phyloP scores from a whole-genome alignment of 148 eudicot species.

The Chenopodium album region DNA sequence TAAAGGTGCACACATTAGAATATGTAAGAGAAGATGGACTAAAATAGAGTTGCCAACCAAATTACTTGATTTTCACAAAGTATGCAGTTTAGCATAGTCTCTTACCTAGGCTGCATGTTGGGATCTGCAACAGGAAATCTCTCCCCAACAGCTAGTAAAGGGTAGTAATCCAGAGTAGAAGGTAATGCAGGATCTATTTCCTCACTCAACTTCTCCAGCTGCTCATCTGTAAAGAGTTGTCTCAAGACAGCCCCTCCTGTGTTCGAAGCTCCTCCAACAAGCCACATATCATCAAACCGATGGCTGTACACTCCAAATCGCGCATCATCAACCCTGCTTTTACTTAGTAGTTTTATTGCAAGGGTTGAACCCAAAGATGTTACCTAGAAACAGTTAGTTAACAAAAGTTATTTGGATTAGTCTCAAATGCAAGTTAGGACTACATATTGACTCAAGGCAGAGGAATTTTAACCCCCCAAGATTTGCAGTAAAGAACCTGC shows the following conservation, averaged over 20 bases:
- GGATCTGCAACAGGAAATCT: conserved; percentile 95
- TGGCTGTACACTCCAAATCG: conserved; percentile 92
- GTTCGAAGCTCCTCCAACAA: conserved; percentile 99
- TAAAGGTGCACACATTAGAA: neutral
- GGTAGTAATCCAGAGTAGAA: conserved; percentile 82
- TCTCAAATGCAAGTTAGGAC: neutral
- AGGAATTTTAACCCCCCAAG: neutral
- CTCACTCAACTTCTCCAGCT: conserved; percentile 62
- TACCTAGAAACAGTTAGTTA: conserved; percentile 43
- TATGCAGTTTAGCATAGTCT: neutral
- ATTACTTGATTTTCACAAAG: neutral
- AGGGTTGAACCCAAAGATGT: conserved; percentile 98
- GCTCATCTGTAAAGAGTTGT: conserved; percentile 75
- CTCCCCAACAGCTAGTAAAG: conserved; percentile 72
- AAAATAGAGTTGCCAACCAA: neutral
- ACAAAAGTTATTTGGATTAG: neutral
- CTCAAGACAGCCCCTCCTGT: conserved; percentile 90
- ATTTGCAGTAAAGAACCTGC: neutral
- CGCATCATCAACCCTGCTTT: conserved; percentile 84
- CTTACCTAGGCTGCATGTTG: conserved; percentile 71
- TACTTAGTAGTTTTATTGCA: conserved; percentile 92
- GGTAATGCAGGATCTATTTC: conserved; percentile 64
- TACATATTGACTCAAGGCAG: neutral
- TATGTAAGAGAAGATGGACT: neutral
- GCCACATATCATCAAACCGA: conserved; percentile 95